phyloP scores from a whole-genome alignment of 2,329 filamentous ascomycete genomes.

The Gaeumannomyces sp. region DNA sequence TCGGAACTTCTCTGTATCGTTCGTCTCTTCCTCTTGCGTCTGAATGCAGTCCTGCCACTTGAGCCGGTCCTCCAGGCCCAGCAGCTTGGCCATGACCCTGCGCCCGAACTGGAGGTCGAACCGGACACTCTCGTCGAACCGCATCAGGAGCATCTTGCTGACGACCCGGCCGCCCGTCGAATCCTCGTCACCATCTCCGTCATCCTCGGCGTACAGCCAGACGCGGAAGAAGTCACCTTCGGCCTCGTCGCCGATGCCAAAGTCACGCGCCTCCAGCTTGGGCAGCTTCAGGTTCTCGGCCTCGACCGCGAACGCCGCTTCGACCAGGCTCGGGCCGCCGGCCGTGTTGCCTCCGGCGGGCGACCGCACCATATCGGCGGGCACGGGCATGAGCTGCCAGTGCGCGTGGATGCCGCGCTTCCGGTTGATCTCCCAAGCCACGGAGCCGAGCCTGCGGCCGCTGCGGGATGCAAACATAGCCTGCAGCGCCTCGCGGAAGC shows the following conservation, averaged over 20 bases:
- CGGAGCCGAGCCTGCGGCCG: slow-evolving; percentile 62
- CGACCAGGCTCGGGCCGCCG: slow-evolving; percentile 55
- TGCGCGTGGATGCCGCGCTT: slow-evolving; percentile 77
- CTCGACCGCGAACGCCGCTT: slow-evolving; percentile 83
- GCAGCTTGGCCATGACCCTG: slow-evolving; percentile 78
- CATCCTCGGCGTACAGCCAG: slow-evolving; percentile 66
- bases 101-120: slow-evolving; percentile 92
- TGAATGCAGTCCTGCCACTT: slow-evolving; percentile 84
- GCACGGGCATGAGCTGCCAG: slow-evolving; percentile 86
- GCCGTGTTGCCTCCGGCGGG: slow-evolving; percentile 29
- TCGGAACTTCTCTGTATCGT: slow-evolving; percentile 74
- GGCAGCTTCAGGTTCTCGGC: slow-evolving; percentile 66
- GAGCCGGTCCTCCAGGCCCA: slow-evolving; percentile 70
- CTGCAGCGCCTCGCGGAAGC: slow-evolving; percentile 71
- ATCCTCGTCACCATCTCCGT: slow-evolving; percentile 29
- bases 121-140: slow-evolving; percentile 61
- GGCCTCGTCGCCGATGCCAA: slow-evolving; percentile 44
- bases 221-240: slow-evolving; percentile 70
- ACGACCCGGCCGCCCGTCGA: slow-evolving; percentile 34
- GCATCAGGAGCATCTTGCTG: slow-evolving; percentile 68
- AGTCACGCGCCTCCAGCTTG: slow-evolving; percentile 40
- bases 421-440: slow-evolving; percentile 91
- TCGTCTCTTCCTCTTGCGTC: slow-evolving; percentile 67
- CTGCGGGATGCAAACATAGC: slow-evolving; percentile 61
- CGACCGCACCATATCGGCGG: slow-evolving; percentile 51